phyloP scores from a whole-genome alignment of 768 basidiomycete genomes.

The Cystoderma amianthinum region DNA sequence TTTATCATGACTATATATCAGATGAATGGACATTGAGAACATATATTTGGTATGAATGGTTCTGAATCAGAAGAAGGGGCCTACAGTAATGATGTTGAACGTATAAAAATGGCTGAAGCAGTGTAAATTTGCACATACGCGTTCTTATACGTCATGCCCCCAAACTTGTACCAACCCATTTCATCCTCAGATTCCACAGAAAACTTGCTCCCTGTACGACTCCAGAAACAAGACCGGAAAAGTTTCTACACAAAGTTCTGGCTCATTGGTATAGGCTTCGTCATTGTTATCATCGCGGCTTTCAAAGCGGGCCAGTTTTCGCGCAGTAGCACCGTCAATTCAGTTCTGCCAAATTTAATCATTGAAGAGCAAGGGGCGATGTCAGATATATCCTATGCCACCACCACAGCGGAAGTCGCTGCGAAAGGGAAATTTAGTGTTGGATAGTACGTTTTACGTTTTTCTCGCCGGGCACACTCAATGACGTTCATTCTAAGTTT shows the following conservation, averaged over 20 bases:
- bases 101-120: slow-evolving; percentile 2
- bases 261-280: slow-evolving; percentile 26
- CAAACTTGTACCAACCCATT: slow-evolving; percentile 6
- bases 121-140: too few relatives aligned
- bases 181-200: slow-evolving; percentile 8
- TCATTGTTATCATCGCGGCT: slow-evolving; percentile 27
- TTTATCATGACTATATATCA: too few relatives aligned
- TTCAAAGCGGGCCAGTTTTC: slow-evolving; percentile 40
- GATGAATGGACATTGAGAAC: too few relatives aligned
- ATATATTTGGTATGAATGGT: too few relatives aligned
- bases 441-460: slow-evolving; percentile 58
- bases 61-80: too few relatives aligned
- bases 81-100: slow-evolving; percentile 2
- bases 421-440: slow-evolving; percentile 61
- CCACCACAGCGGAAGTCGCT: slow-evolving; percentile 20
- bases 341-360: background rate
- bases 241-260: slow-evolving; percentile 16
- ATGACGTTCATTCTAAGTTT: slow-evolving; percentile 36
- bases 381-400: background rate
- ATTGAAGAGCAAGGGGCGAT: background rate
- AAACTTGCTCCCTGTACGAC: slow-evolving; percentile 4
- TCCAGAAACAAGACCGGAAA: slow-evolving; percentile 14
- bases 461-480: slow-evolving; percentile 3
- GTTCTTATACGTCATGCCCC: too few relatives aligned
- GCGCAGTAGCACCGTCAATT: background rate